These are phyloP conservation scores for Phyllosticta paracitricarpa DNA, from an alignment of 2,329 filamentous ascomycete genomes.

Conservation along the genomic window DNA sequence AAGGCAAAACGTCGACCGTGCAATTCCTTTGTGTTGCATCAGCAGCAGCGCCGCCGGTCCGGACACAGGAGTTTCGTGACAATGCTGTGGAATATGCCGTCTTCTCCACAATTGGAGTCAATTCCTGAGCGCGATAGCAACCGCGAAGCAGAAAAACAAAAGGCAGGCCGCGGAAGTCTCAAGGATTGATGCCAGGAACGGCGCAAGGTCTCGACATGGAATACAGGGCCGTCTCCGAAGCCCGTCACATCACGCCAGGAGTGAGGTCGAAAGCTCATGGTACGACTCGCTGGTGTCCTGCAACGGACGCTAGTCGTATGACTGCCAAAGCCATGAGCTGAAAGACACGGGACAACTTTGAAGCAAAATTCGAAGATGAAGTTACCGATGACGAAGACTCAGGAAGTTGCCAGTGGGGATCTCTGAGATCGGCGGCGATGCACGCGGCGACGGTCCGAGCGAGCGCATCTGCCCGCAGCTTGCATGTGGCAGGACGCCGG, in stretches of 20 bases:
- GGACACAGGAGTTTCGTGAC: not conserved
- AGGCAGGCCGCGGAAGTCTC: not conserved
- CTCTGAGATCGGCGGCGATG: not conserved
- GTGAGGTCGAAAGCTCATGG: not conserved
- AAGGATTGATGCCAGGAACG: not conserved
- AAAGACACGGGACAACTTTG: not conserved
- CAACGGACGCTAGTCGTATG: not conserved
- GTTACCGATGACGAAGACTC: not conserved
- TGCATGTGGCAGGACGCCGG: not conserved
- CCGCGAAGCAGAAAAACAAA: not conserved
- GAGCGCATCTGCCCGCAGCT: not conserved
- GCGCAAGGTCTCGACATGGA: not conserved
- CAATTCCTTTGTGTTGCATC: not conserved
- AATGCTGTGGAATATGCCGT: not conserved
- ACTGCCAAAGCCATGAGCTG: not conserved
- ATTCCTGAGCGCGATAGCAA: not conserved
- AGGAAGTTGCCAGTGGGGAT: not conserved
- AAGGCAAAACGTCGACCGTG: not conserved
- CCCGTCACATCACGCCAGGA: not conserved
- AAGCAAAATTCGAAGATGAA: not conserved
- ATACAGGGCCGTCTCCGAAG: not conserved
- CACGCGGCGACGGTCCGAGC: not conserved
- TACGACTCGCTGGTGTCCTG: not conserved
- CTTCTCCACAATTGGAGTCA: not conserved
- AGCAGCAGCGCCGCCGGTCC: not conserved